A percentile compares a stretch with the other conserved stretches of the same genome.
Conservation (phyloP, 2,329 filamentous ascomycete species). For the Thielaviopsis cerberus region DNA sequence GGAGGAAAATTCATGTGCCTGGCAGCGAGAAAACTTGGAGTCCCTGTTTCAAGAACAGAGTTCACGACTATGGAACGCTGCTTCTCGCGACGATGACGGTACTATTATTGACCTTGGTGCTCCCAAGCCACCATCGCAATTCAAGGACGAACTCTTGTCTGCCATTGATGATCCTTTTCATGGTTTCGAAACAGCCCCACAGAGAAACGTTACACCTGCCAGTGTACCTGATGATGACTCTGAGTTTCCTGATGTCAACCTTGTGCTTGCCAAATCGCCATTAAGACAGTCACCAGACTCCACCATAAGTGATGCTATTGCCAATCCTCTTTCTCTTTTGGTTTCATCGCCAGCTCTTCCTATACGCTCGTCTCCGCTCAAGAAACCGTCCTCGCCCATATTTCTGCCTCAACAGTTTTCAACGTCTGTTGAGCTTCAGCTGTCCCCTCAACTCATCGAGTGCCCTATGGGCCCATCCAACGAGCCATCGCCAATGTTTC, state of each 20-base stretch:
- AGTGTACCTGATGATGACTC: background rate
- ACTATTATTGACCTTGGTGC: constrained; percentile 28
- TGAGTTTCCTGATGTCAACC: constrained; percentile 3
- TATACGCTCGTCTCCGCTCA: constrained; percentile 5
- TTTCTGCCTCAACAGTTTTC: background rate
- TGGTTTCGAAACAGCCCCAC: background rate
- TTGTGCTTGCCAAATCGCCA: background rate
- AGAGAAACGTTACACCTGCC: background rate
- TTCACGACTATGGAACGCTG: constrained; percentile 48
- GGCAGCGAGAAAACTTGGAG: constrained; percentile 1
- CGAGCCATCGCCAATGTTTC: background rate
- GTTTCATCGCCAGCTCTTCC: constrained; percentile 2
- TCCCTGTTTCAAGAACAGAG: constrained; percentile 8
- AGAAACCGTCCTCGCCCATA: background rate
- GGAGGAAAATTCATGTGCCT: constrained; percentile 2
- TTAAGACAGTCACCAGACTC: background rate
- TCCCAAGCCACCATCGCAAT: background rate
- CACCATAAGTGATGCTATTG: background rate
- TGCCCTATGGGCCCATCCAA: background rate
- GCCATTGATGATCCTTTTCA: background rate
- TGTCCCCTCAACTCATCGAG: background rate
- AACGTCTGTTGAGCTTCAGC: background rate
- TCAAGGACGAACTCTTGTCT: background rate
- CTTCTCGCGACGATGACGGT: constrained; percentile 46
- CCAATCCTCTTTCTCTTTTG: background rate